Conservation (phyloP, 2,329 filamentous ascomycete genomes). For the Exutisphaerella laricina region DNA sequence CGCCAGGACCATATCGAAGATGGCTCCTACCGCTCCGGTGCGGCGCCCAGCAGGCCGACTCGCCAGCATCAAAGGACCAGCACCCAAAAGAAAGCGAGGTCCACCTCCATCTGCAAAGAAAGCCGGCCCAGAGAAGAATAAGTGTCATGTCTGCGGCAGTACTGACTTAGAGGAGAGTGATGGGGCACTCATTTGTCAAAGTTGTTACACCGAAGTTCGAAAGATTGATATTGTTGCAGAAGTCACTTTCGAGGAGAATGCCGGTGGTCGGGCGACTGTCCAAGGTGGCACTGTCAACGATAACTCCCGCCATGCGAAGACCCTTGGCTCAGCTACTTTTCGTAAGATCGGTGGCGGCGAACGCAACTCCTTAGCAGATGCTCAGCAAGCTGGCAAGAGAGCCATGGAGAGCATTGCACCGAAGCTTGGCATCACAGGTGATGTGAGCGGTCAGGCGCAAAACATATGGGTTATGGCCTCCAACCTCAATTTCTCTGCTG, state of each 20-base stretch:
- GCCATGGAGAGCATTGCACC: slow-evolving; percentile 37
- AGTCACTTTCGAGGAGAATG: slow-evolving; percentile 82
- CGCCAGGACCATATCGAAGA: not conserved
- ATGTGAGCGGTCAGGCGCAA: slow-evolving; percentile 36
- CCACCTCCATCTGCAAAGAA: slow-evolving; percentile 25
- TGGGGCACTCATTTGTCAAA: slow-evolving; percentile 59
- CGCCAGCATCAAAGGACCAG: not conserved
- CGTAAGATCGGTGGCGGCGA: slow-evolving; percentile 41
- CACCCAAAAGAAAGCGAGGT: slow-evolving; percentile 37
- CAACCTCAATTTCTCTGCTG: slow-evolving; percentile 67
- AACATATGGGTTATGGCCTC: slow-evolving; percentile 45
- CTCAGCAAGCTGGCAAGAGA: slow-evolving; percentile 40
- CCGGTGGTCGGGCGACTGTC: slow-evolving; percentile 78
- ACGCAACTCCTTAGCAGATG: slow-evolving; percentile 54
- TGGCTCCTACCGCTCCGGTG: not conserved
- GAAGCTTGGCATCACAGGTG: slow-evolving; percentile 36
- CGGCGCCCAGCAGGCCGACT: slow-evolving; percentile 1
- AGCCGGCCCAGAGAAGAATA: slow-evolving; percentile 8
- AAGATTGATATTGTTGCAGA: slow-evolving; percentile 89
- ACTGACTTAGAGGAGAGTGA: slow-evolving; percentile 29
- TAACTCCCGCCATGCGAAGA: slow-evolving; percentile 73
- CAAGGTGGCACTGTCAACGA: slow-evolving; percentile 85
- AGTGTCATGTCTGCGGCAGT: slow-evolving; percentile 17
- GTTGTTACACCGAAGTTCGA: slow-evolving; percentile 77
- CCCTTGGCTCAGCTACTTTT: slow-evolving; percentile 45